Conservation (phyloP, 2,329 filamentous ascomycete species). For the Calonectria pteridis region DNA sequence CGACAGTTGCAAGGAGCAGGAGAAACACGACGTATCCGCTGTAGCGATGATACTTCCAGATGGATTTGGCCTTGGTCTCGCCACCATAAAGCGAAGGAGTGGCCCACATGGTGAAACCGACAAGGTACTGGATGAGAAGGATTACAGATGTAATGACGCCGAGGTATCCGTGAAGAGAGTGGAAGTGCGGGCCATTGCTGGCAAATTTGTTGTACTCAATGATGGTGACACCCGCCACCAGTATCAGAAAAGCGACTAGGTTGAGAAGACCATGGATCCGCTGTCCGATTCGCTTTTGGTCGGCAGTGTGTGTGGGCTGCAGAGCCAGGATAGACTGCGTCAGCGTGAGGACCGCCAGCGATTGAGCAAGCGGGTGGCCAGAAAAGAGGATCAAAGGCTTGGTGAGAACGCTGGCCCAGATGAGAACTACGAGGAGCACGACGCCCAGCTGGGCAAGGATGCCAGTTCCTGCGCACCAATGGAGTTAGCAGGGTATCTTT, state of each 20-base stretch:
- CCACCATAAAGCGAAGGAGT: slow-evolving; percentile 81
- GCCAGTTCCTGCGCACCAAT: slow-evolving; percentile 75
- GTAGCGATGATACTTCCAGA: slow-evolving; percentile 92
- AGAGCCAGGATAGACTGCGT: slow-evolving; percentile 86
- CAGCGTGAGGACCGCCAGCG: slow-evolving; percentile 77
- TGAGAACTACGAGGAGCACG: slow-evolving; percentile 78
- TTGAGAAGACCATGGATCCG: slow-evolving; percentile 78
- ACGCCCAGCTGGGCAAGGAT: slow-evolving; percentile 83
- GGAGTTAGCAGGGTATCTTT: slow-evolving; percentile 13
- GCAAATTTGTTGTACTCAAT: slow-evolving; percentile 89
- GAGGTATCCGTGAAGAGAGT: slow-evolving; percentile 83
- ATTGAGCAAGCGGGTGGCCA: slow-evolving; percentile 82
- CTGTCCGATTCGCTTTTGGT: slow-evolving; percentile 76
- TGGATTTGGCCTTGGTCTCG: slow-evolving; percentile 79
- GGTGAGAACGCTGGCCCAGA: slow-evolving; percentile 84
- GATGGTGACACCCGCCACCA: slow-evolving; percentile 74
- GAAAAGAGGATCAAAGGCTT: slow-evolving; percentile 84
- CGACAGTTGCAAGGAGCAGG: slow-evolving; percentile 79
- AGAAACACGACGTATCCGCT: slow-evolving; percentile 81
- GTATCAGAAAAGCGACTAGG: slow-evolving; percentile 69
- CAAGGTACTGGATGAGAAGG: slow-evolving; percentile 78
- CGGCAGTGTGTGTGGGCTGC: slow-evolving; percentile 84
- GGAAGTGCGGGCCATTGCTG: slow-evolving; percentile 78
- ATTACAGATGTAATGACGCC: slow-evolving; percentile 81
- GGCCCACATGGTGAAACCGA: slow-evolving; percentile 88